Percentiles rank a stretch among this genome's conserved stretches.
Evolutionary conservation across 768 basidiomycete species (phyloP).

Genomic region (Pleurotus platypus): DNA sequence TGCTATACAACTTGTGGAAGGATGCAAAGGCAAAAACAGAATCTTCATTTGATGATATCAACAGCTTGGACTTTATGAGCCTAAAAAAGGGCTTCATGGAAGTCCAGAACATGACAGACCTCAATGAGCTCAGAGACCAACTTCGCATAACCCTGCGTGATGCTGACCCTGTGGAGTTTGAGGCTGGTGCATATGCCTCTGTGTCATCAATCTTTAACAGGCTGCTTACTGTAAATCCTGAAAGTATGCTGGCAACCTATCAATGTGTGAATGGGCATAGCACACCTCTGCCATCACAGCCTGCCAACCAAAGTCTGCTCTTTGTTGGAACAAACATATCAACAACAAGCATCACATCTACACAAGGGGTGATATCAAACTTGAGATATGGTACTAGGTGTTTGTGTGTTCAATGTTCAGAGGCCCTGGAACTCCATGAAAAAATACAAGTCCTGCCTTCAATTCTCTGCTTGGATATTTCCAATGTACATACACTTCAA

Average conservation of each 20-base stretch:
- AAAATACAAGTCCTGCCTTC: not conserved
- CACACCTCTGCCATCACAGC: not conserved
- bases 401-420: not conserved
- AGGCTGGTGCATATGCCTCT: not conserved
- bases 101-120: not conserved
- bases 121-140: not conserved
- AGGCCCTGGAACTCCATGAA: not conserved
- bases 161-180: not conserved
- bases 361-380: not conserved
- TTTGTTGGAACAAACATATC: not conserved
- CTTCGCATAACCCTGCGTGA: not conserved
- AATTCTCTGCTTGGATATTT: not conserved
- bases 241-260: not conserved
- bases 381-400: not conserved
- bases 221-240: not conserved
- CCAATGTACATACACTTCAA: not conserved
- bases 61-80: not conserved
- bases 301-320: not conserved
- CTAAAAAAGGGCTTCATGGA: not conserved
- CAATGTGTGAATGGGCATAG: not conserved
- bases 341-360: not conserved
- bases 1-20: not conserved
- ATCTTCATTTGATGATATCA: not conserved
- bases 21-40: not conserved
- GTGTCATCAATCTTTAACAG: not conserved